Conservation (phyloP, 192 early-diverging fungal genomes). For the Spizellomyces sp. region DNA sequence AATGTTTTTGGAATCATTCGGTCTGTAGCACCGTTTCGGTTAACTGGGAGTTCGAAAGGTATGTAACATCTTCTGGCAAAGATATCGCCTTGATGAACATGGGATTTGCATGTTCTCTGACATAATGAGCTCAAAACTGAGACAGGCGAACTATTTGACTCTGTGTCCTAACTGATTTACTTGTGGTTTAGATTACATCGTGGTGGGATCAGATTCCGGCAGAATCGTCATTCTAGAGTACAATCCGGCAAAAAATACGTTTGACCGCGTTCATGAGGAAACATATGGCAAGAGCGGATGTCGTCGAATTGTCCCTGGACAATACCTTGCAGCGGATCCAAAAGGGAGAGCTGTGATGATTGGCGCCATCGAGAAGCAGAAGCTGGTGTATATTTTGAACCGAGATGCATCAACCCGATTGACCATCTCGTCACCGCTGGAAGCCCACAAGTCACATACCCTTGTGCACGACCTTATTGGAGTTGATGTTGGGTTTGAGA, state of each 20-base stretch:
- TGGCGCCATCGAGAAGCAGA: slow-evolving; percentile 90
- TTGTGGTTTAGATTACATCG: slow-evolving; percentile 75
- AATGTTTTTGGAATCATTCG: slow-evolving; percentile 88
- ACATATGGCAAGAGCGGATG: slow-evolving; percentile 93
- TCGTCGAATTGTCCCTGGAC: slow-evolving; percentile 88
- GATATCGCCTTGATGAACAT: neutral
- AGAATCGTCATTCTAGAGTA: slow-evolving; percentile 90
- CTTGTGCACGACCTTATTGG: slow-evolving; percentile 80
- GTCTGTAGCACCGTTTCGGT: slow-evolving; percentile 78
- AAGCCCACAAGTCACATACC: slow-evolving; percentile 83
- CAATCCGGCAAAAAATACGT: slow-evolving; percentile 68
- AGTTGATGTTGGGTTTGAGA: slow-evolving; percentile 98
- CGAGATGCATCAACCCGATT: slow-evolving; percentile 81
- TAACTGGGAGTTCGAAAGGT: slow-evolving; percentile 91
- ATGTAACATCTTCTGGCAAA: neutral
- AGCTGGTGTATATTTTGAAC: slow-evolving; percentile 96
- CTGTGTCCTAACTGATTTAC: neutral
- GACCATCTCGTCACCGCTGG: slow-evolving; percentile 93
- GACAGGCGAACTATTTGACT: too few relatives aligned
- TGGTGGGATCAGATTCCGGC: slow-evolving; percentile 89
- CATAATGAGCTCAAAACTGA: too few relatives aligned
- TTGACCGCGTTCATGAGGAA: slow-evolving; percentile 85
- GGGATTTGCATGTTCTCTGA: neutral
- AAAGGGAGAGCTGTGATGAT: slow-evolving; percentile 96
- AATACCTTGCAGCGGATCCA: slow-evolving; percentile 95